Base-by-base conservation (phyloP, 768 basidiomycete species). In the Kondoa malvinella region DNA sequence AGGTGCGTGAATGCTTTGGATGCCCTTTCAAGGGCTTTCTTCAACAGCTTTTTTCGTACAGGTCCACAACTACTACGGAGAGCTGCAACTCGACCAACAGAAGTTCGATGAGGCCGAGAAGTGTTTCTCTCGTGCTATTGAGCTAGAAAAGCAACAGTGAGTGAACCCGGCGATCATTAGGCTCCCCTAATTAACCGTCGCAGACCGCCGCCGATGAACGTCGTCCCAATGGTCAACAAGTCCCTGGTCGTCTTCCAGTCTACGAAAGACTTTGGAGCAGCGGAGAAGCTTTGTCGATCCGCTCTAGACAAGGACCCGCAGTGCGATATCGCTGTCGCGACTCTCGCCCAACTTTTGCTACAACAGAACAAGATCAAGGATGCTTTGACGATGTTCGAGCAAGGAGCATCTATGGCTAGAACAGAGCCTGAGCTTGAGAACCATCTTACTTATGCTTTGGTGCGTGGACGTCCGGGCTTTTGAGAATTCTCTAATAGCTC, bases 231-330 rank as follows among this genome's bases (percentile, higher is more conserved):
- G 57, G 92, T 97, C 66, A 99, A 99, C 85, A 95, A 94, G 76
- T 92, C 92, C n/a, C 86, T 97, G 26, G 87, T 91, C 0, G 75
- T 96, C 61, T 97, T 86, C 82, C 95, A 97, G 79, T 91, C 87
- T 88, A 88, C 89, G 77, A 87, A 94, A 75, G 90, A 97, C 75
- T 82, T 89, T 67, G 81, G 80, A 4, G 84, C 82, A 0, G 92
- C 91, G 1, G 92, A 94, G 77, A 78, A 80, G 25, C 87, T 90
- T 75, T 92, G 91, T 76, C 80, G 85, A 67, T 88, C 97, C 77
- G 95, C 95, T 0, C 81, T 99, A 26, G 79, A 81, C 62, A 83
- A 92, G 66, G 95, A 99, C 77, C 81, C 88, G 14, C 91, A 92
- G 71, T 97, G 94, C 77, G 95, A 99, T 76, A 89, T 94, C 14